A percentile compares a stretch with the other conserved stretches of the same genome.
These are phyloP conservation scores for Penicillium sp. DNA, from an alignment of 2,329 filamentous ascomycete species.

Conservation along the genomic window DNA sequence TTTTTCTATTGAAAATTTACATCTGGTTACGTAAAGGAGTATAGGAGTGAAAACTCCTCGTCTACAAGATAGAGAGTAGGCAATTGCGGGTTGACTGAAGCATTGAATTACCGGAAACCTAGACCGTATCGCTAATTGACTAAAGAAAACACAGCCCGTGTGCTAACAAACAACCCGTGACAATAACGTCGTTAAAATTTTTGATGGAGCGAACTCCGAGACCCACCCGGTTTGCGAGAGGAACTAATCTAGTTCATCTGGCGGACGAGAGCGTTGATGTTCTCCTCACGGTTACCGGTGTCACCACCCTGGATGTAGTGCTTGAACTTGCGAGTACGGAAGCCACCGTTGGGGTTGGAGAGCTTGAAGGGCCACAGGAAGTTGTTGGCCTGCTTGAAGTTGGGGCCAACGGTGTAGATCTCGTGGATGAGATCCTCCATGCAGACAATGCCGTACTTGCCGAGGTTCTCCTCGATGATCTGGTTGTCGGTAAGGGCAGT, in stretches of 20 bases:
- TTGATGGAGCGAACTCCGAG: not conserved
- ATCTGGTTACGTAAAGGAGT: not conserved
- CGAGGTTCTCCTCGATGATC: constrained; percentile 93
- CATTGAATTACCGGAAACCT: constrained; percentile 37
- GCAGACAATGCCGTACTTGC: constrained; percentile 98
- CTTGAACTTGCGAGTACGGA: constrained; percentile 96
- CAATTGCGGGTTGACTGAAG: constrained; percentile 36
- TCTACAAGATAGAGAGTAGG: constrained; percentile 3
- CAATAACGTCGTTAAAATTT: constrained; percentile 22
- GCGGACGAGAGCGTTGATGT: constrained; percentile 93
- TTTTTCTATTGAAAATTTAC: no score
- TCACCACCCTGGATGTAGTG: constrained; percentile 99
- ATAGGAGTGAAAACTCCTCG: not conserved
- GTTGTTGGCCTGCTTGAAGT: constrained; percentile 99
- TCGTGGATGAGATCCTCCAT: constrained; percentile 99
- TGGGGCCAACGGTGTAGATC: constrained; percentile 97
- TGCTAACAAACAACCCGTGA: constrained; percentile 36
- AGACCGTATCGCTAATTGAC: constrained; percentile 35
- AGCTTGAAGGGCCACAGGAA: constrained; percentile 99
- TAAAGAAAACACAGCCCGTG: constrained; percentile 31
- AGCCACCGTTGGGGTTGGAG: constrained; percentile 95
- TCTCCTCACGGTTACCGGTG: constrained; percentile 96
- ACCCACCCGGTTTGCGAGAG: constrained; percentile 4
- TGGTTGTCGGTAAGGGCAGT: constrained; percentile 95
- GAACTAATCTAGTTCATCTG: constrained; percentile 84